A percentile compares a stretch with the other conserved stretches of the same genome.
These are phyloP conservation scores for Pseudogymnoascus pannorum DNA, from an alignment of 2,329 filamentous ascomycete species.

Conservation along the genomic window DNA sequence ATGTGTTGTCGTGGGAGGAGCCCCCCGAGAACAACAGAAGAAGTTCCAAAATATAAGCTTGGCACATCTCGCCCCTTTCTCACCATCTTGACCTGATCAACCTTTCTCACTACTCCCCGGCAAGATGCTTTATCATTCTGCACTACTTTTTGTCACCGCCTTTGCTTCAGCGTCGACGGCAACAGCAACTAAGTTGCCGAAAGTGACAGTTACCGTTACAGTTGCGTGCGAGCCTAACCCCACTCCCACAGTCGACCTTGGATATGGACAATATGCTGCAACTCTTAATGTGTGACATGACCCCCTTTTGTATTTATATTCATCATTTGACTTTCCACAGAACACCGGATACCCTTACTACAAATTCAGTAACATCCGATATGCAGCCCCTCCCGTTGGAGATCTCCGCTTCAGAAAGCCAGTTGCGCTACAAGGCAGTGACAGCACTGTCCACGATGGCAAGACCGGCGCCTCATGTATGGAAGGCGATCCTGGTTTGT, in stretches of 20 bases:
- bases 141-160: background rate
- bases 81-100: background rate
- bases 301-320: background rate
- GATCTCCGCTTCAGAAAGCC: slow-evolving; percentile 38
- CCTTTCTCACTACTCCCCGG: background rate
- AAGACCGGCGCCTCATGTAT: background rate
- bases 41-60: background rate
- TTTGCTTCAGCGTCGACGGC: background rate
- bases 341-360: slow-evolving; percentile 24
- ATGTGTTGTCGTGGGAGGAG: background rate
- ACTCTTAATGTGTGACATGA: background rate
- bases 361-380: slow-evolving; percentile 38
- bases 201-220: background rate
- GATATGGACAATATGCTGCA: background rate
- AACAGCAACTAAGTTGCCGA: background rate
- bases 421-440: slow-evolving; percentile 23
- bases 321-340: background rate
- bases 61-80: background rate
- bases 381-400: slow-evolving; percentile 36
- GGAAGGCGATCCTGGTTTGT: background rate
- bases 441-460: slow-evolving; percentile 30
- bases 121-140: background rate
- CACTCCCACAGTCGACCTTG: background rate
- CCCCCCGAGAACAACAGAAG: too few relatives aligned
- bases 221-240: background rate